These are phyloP conservation scores for Xylaria curta DNA, from an alignment of 495 filamentous ascomycete genomes.

Conservation along the genomic window DNA sequence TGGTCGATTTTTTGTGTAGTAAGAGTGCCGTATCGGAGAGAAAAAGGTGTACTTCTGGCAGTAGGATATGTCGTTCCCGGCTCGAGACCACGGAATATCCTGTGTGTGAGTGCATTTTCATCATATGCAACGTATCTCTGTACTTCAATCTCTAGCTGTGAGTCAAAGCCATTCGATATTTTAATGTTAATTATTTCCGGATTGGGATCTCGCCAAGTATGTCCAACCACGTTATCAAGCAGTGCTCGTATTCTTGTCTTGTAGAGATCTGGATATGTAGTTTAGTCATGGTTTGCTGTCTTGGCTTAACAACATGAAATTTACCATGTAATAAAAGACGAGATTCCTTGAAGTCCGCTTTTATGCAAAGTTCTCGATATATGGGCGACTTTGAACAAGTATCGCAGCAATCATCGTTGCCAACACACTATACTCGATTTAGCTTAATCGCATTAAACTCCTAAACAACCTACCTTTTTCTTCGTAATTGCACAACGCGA, in stretches of 20 bases:
- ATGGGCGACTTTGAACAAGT: constrained; percentile 9
- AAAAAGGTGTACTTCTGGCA: constrained; percentile 15
- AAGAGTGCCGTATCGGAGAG: constrained; percentile 8
- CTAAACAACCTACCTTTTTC: background rate
- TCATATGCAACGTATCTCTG: background rate
- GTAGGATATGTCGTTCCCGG: constrained; percentile 1
- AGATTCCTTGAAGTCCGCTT: constrained; percentile 19
- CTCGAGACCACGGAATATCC: constrained; percentile 20
- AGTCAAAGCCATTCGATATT: constrained; percentile 14
- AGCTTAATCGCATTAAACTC: background rate
- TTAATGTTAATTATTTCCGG: background rate
- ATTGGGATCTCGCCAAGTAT: background rate
- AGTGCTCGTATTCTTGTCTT: constrained; percentile 18
- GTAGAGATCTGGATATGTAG: background rate
- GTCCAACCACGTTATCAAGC: constrained; percentile 3
- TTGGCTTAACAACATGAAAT: background rate
- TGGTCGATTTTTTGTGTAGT: constrained; percentile 14
- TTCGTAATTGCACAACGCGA: constrained; percentile 16
- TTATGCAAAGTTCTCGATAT: constrained; percentile 18
- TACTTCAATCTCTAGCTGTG: constrained; percentile 17
- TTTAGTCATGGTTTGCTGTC: background rate
- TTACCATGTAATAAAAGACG: constrained; percentile 11
- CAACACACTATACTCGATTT: background rate
- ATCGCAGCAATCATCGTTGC: constrained; percentile 6
- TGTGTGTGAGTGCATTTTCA: constrained; percentile 15